Percentiles rank a stretch among this genome's conserved stretches.
Evolutionary conservation across 2,329 filamentous ascomycete species (phyloP).

Genomic region (Fusarium nelsonii): DNA sequence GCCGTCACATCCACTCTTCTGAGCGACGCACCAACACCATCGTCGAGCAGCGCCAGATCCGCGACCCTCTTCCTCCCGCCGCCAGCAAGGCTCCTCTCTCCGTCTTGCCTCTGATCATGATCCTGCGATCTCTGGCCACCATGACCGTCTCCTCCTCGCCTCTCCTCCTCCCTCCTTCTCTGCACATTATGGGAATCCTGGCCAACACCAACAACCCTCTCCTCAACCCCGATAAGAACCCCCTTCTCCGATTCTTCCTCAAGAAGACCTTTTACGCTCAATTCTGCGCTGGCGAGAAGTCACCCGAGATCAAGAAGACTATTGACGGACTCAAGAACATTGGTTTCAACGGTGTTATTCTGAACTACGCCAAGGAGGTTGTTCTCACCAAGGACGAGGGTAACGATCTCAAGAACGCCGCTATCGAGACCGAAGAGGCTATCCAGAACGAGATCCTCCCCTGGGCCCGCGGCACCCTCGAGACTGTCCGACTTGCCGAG

Average conservation of each 20-base stretch:
- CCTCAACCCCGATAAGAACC: constrained; percentile 81
- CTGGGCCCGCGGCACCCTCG: constrained; percentile 80
- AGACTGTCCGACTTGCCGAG: constrained; percentile 77
- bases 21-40: constrained; percentile 54
- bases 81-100: constrained; percentile 65
- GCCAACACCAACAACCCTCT: constrained; percentile 75
- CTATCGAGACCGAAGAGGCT: constrained; percentile 61
- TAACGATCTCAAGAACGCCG: constrained; percentile 59
- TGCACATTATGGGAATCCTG: constrained; percentile 75
- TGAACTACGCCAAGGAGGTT: constrained; percentile 87
- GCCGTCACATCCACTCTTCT: constrained; percentile 54
- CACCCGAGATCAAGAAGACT: constrained; percentile 74
- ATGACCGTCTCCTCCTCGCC: constrained; percentile 78
- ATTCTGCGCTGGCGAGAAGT: constrained; percentile 87
- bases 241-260: constrained; percentile 75
- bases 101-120: constrained; percentile 73
- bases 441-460: constrained; percentile 71
- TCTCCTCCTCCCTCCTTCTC: constrained; percentile 75
- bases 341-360: constrained; percentile 85
- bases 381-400: constrained; percentile 72
- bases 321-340: constrained; percentile 75
- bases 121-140: constrained; percentile 77
- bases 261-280: constrained; percentile 90
- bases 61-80: constrained; percentile 48
- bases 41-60: constrained; percentile 49